Evolutionary conservation across 139 green algal species (phyloP).

Genomic region (Astrephomene gubernaculifera): DNA sequence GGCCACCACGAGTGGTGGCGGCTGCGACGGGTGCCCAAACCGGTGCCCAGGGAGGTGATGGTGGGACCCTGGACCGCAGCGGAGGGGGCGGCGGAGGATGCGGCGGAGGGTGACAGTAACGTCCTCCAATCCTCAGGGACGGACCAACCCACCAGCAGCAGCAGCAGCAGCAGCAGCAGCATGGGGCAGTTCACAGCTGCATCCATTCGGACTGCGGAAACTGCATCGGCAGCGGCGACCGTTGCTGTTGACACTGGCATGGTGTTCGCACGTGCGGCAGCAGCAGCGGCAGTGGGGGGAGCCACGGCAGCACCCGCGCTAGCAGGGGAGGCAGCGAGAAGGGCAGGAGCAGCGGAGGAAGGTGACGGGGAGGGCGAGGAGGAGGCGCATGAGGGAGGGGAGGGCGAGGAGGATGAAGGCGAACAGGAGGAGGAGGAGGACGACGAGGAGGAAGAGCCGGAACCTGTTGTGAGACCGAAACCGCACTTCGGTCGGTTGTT

Average conservation of each 20-base stretch:
- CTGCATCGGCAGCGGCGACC: no score
- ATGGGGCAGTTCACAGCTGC: no score
- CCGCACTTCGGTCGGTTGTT: not conserved
- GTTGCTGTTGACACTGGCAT: no score
- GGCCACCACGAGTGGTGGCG: constrained; percentile 40
- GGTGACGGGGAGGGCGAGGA: not conserved
- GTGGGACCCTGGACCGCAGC: not conserved
- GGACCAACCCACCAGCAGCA: no score
- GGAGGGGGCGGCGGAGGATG: not conserved
- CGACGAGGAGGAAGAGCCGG: not conserved
- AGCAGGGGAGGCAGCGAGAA: not conserved
- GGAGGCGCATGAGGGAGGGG: not conserved
- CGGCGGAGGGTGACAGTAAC: not conserved
- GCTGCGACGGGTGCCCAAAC: not conserved
- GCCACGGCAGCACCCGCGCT: no score
- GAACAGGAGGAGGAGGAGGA: not conserved
- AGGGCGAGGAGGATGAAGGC: not conserved
- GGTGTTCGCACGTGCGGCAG: no score
- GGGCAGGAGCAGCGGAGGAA: not conserved
- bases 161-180: no score
- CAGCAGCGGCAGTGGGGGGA: no score
- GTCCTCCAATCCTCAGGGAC: no score
- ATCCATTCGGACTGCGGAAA: no score
- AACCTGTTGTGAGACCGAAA: not conserved
- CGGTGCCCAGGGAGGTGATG: not conserved